Conservation (phyloP, 257 asterid genomes). For the Echium plantagineum region DNA sequence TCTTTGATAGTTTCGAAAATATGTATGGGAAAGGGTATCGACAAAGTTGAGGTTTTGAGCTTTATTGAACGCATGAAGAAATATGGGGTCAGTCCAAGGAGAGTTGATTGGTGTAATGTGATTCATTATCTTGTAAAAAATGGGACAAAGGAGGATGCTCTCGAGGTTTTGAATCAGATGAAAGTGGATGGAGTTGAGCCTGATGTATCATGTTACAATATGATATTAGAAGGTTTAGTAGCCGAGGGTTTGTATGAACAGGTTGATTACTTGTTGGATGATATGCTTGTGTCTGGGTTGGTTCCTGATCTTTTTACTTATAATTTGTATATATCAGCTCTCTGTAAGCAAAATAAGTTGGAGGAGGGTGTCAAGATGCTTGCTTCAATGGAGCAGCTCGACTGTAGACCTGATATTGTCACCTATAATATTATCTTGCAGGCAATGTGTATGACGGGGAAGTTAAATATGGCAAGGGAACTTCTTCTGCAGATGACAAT, state of each 20-base stretch:
- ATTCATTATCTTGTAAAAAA: slow-evolving; percentile 31
- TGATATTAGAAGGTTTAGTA: slow-evolving; percentile 46
- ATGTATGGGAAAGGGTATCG: slow-evolving; percentile 21
- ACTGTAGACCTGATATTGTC: slow-evolving; percentile 39
- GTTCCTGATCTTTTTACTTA: slow-evolving; percentile 52
- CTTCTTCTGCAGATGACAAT: slow-evolving; percentile 24
- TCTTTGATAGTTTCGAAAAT: slow-evolving; percentile 41
- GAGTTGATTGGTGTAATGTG: slow-evolving; percentile 38
- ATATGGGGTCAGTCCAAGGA: slow-evolving; percentile 37
- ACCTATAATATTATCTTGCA: slow-evolving; percentile 29
- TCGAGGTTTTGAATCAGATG: slow-evolving; percentile 45
- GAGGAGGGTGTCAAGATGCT: slow-evolving; percentile 44
- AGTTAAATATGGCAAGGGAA: slow-evolving; percentile 22
- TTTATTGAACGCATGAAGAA: slow-evolving; percentile 34
- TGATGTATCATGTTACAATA: slow-evolving; percentile 38
- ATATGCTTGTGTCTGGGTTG: slow-evolving; percentile 61
- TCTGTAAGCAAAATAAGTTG: slow-evolving; percentile 47
- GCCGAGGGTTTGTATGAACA: slow-evolving; percentile 20
- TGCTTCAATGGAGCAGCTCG: slow-evolving; percentile 48
- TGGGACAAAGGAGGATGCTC: slow-evolving; percentile 29
- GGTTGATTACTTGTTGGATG: slow-evolving; percentile 69
- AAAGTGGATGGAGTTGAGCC: slow-evolving; percentile 25
- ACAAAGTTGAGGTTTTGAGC: slow-evolving; percentile 22
- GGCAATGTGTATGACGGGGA: slow-evolving; percentile 29
- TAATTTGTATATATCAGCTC: slow-evolving; percentile 42